These are phyloP conservation scores for Daldinia eschscholtzii DNA, from an alignment of 2,329 filamentous ascomycete species.

Conservation along the genomic window DNA sequence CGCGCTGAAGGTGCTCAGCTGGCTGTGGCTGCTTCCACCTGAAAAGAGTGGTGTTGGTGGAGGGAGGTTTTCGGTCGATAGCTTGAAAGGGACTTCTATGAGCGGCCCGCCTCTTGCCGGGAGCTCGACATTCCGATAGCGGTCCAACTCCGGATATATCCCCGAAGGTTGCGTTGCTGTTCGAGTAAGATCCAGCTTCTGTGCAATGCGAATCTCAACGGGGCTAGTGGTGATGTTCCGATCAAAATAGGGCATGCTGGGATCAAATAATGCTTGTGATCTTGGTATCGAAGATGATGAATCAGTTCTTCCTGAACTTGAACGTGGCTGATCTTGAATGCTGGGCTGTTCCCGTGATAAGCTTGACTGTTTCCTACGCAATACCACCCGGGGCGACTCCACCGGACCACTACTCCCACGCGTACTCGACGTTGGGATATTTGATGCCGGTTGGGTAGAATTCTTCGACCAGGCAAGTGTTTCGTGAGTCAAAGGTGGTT, in stretches of 20 bases:
- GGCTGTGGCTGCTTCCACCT: conserved; percentile 64
- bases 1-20: conserved; percentile 71
- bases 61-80: conserved; percentile 75
- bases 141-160: conserved; percentile 72
- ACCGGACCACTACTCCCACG: conserved; percentile 53
- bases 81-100: conserved; percentile 65
- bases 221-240: conserved; percentile 60
- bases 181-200: conserved; percentile 58
- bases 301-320: conserved; percentile 55
- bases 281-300: conserved; percentile 60
- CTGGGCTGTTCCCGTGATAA: conserved; percentile 57
- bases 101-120: conserved; percentile 54
- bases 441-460: conserved; percentile 51
- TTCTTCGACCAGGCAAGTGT: conserved; percentile 59
- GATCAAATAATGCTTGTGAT: conserved; percentile 55
- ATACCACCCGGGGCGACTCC: conserved; percentile 57
- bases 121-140: conserved; percentile 65
- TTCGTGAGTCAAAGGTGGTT: conserved; percentile 58
- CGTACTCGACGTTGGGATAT: conserved; percentile 53
- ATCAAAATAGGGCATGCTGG: conserved; percentile 56
- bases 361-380: conserved; percentile 65
- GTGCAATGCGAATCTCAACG: conserved; percentile 58
- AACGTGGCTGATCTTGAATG: conserved; percentile 53
- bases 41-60: conserved; percentile 76
- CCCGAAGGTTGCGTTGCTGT: conserved; percentile 58